Evolutionary conservation across 768 basidiomycete genomes (phyloP).

Genomic region (Kwoniella heveanensis): DNA sequence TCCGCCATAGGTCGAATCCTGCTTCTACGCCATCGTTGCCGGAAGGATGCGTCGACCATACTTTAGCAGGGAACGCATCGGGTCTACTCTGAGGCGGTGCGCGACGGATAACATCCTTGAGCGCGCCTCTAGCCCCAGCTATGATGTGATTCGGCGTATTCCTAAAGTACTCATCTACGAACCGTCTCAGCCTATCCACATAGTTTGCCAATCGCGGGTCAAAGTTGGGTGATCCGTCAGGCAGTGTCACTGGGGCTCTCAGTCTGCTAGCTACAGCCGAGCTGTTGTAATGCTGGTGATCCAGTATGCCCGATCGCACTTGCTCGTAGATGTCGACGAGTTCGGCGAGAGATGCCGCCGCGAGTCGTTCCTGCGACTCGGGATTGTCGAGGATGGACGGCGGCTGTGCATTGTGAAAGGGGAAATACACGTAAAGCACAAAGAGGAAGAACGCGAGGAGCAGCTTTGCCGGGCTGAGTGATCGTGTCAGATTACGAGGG

Average conservation of each 20-base stretch:
- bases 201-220: slow-evolving; percentile 4
- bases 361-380: background rate
- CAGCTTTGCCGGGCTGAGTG: slow-evolving; percentile 7
- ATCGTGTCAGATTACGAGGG: background rate
- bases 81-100: slow-evolving; percentile 2
- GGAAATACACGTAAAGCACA: slow-evolving; percentile 4
- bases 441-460: slow-evolving; percentile 6
- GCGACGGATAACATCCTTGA: slow-evolving; percentile 3
- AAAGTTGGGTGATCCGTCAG: slow-evolving; percentile 14
- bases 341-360: slow-evolving; percentile 1
- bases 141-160: background rate
- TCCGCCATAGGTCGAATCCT: slow-evolving; percentile 24
- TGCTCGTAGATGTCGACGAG: slow-evolving; percentile 14
- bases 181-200: slow-evolving; percentile 2
- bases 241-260: slow-evolving; percentile 8
- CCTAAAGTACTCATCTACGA: slow-evolving; percentile 7
- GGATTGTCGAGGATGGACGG: background rate
- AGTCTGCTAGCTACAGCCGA: slow-evolving; percentile 7
- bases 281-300: slow-evolving; percentile 5
- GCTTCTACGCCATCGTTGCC: slow-evolving; percentile 3
- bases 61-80: slow-evolving; percentile 13
- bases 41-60: slow-evolving; percentile 24
- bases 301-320: background rate
- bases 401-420: background rate
- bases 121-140: slow-evolving; percentile 2